Percentiles rank a stretch among this genome's conserved stretches.
phyloP scores from a whole-genome alignment of 257 asterid genomes.

The Paraleonurus japonicus region DNA sequence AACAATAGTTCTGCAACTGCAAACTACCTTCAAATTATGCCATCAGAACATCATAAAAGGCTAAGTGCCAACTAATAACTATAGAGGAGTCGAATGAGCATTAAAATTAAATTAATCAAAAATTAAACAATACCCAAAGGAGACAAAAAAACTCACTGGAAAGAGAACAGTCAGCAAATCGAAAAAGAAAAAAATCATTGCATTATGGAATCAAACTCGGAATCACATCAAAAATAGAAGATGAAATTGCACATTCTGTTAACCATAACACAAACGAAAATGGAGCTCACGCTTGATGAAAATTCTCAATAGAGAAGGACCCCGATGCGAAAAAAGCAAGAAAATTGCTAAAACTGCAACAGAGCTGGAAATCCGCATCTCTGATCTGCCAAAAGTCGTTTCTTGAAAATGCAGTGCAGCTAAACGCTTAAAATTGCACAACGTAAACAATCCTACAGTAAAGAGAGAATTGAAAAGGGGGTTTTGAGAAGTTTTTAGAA shows the following conservation, averaged over 20 bases:
- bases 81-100: neutral
- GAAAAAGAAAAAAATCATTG: slow-evolving; percentile 15
- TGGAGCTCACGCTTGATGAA: slow-evolving; percentile 80
- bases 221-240: slow-evolving; percentile 4
- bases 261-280: neutral
- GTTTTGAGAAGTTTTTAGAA: slow-evolving; percentile 9
- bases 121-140: neutral
- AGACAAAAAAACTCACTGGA: neutral
- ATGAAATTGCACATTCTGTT: slow-evolving; percentile 25
- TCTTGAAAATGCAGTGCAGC: slow-evolving; percentile 36
- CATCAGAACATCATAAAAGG: neutral
- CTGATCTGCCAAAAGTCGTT: slow-evolving; percentile 41
- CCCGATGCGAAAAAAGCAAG: slow-evolving; percentile 46
- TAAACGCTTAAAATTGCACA: slow-evolving; percentile 16
- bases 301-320: slow-evolving; percentile 50
- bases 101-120: neutral
- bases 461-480: slow-evolving; percentile 4
- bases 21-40: neutral
- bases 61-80: neutral
- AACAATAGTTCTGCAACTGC: neutral
- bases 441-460: slow-evolving; percentile 15
- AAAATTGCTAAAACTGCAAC: slow-evolving; percentile 38
- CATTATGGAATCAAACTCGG: slow-evolving; percentile 20
- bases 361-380: slow-evolving; percentile 50
- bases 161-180: neutral